Evolutionary conservation across 1,139 yeast genomes (phyloP), one percentile per base, ranked within the genome.

Genomic region (Ashbya aceris): DNA sequence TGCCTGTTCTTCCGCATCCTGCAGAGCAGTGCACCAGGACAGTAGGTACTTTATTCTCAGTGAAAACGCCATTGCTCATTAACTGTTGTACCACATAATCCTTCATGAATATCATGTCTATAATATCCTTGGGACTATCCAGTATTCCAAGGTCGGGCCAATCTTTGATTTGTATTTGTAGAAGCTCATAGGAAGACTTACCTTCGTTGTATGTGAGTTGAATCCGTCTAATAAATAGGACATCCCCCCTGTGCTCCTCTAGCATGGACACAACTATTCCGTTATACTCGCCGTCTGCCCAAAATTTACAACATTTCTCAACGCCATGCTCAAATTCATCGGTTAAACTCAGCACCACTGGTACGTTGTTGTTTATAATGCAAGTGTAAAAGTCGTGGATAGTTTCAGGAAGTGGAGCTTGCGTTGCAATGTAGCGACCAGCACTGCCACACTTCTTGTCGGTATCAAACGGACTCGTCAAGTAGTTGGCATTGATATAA

Each of bases 1-100:
- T 82, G 1, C 95, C 95, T 1, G 95, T 85, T 48, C 95, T 73
- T 3, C 95, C 95, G 62, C 95, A 85, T 0, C 95, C 95, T 0
- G 95, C 95, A 5, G 89, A 79, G 60, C 95, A 85, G 61, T 85
- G 95, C 7, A 84, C 84, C 27, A 83, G 58, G 0, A 80, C 71
- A 2, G 80, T 76, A 1, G 62, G 58, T 7, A 52, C 40, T 23
- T 46, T 39, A 40, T 64, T 61, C 27, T 55, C 50, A 26, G 55
- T 54, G 43, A 45, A 47, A 17, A 51, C 40, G 11, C 50, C 51
- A 27, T 38, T 40, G 11, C 43, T 54, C 58, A 12, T 51, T 42
- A 50, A 29, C 33, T 46, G 40, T 33, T 47, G 47, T 40, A 55
- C 30, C 42, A 61, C 40, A 29, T 49, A 29, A 32, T 55, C 53